phyloP scores from a whole-genome alignment of 257 asterid species.

The Leptodermis oblonga region DNA sequence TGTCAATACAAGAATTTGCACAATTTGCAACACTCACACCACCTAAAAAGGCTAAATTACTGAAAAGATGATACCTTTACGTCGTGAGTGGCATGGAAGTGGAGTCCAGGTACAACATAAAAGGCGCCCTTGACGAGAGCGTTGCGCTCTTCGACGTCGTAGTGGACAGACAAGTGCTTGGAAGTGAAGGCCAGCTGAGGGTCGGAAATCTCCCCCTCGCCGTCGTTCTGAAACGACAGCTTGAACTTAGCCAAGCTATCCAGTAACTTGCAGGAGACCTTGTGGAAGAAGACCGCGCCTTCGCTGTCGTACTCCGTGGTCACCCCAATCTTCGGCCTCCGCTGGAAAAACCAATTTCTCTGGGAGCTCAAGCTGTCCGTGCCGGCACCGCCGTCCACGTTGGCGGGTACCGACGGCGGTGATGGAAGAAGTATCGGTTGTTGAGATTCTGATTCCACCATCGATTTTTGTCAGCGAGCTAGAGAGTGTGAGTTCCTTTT shows the following conservation, averaged over 20 bases:
- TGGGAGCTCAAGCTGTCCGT: not conserved
- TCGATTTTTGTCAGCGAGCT: not conserved
- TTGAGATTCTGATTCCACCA: constrained; percentile 23
- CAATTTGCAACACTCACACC: too few relatives aligned
- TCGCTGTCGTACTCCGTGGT: constrained; percentile 94
- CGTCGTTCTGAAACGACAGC: constrained; percentile 63
- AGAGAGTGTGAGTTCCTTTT: constrained; percentile 3
- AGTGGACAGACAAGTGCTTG: constrained; percentile 59
- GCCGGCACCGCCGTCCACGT: not conserved
- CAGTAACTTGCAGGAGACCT: constrained; percentile 65
- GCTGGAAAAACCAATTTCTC: not conserved
- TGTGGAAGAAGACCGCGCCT: constrained; percentile 62
- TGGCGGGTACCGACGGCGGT: not conserved
- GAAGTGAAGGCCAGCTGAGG: constrained; percentile 69
- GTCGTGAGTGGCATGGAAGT: constrained; percentile 58
- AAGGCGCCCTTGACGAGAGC: constrained; percentile 65
- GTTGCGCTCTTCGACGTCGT: constrained; percentile 75
- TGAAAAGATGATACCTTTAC: constrained; percentile 43
- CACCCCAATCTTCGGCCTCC: constrained; percentile 71
- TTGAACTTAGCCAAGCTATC: constrained; percentile 68
- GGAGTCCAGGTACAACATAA: constrained; percentile 55
- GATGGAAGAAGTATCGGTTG: constrained; percentile 7
- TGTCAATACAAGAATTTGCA: not conserved
- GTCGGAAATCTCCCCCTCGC: constrained; percentile 68
- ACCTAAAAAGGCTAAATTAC: too few relatives aligned